These are phyloP conservation scores for Penicillium sp. DNA, from an alignment of 2,329 filamentous ascomycete species.

Conservation along the genomic window DNA sequence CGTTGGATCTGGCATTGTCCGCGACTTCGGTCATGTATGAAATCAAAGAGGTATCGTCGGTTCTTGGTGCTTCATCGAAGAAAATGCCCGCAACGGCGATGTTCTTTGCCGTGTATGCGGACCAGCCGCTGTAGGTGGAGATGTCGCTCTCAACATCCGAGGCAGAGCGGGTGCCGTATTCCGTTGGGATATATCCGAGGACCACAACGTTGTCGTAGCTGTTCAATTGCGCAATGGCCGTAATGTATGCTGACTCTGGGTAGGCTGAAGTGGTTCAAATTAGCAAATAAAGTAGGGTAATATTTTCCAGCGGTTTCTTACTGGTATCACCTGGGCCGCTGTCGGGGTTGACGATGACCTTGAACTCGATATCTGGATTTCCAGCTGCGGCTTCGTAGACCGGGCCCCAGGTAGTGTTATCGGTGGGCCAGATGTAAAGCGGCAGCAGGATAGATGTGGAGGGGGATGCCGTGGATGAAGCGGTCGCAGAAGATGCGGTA, in stretches of 20 bases:
- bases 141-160: constrained; percentile 37
- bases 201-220: constrained; percentile 38
- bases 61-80: constrained; percentile 38
- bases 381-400: constrained; percentile 22
- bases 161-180: constrained; percentile 32
- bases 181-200: constrained; percentile 45
- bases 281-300: neutral
- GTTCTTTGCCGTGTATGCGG: constrained; percentile 16
- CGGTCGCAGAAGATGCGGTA: neutral
- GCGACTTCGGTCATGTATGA: constrained; percentile 23
- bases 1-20: constrained; percentile 11
- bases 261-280: constrained; percentile 2
- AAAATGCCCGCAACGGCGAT: constrained; percentile 41
- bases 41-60: constrained; percentile 18
- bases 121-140: constrained; percentile 40
- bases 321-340: constrained; percentile 33
- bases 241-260: constrained; percentile 37
- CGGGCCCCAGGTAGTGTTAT: constrained; percentile 21
- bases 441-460: constrained; percentile 23
- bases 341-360: constrained; percentile 32
- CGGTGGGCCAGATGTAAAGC: constrained; percentile 26
- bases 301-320: neutral
- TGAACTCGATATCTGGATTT: constrained; percentile 26
- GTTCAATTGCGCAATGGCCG: constrained; percentile 38
- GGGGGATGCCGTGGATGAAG: neutral